phyloP scores from a whole-genome alignment of 1,284 basidiomycete species.

The Leccinum laetum region DNA sequence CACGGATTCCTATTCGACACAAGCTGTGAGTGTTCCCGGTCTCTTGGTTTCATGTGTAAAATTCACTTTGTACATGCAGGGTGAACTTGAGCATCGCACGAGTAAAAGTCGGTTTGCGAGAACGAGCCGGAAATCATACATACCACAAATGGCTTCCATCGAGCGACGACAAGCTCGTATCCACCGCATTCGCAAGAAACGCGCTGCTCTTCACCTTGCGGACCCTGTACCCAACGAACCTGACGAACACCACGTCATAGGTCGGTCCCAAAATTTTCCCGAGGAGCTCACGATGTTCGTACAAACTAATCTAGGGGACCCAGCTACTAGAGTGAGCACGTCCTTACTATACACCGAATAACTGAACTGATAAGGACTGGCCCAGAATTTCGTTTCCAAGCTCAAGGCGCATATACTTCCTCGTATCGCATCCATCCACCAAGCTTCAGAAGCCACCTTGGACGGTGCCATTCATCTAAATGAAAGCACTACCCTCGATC shows the following conservation, averaged over 20 bases:
- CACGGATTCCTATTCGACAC: background rate
- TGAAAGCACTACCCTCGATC: background rate
- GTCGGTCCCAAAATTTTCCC: constrained; percentile 10
- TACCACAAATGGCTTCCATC: too few species aligned
- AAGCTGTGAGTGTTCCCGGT: too few species aligned
- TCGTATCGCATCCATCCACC: background rate
- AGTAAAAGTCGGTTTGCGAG: too few species aligned
- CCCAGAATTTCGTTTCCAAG: background rate
- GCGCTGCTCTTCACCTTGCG: background rate
- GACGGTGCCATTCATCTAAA: background rate
- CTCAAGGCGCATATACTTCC: background rate
- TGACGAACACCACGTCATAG: constrained; percentile 18
- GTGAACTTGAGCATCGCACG: too few species aligned
- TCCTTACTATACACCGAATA: too few species aligned
- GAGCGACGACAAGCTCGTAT: too few species aligned
- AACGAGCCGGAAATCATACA: too few species aligned
- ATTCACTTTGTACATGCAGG: too few species aligned
- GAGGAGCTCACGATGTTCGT: constrained; percentile 18
- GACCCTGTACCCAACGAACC: background rate
- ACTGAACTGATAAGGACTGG: background rate
- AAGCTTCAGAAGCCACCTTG: background rate
- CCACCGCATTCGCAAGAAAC: too few species aligned
- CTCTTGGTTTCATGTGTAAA: too few species aligned
- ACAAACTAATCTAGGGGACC: background rate
- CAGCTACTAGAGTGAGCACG: background rate